These are phyloP conservation scores for Fraxinus latifolia DNA, from an alignment of 305 asterid species.

Conservation along the genomic window DNA sequence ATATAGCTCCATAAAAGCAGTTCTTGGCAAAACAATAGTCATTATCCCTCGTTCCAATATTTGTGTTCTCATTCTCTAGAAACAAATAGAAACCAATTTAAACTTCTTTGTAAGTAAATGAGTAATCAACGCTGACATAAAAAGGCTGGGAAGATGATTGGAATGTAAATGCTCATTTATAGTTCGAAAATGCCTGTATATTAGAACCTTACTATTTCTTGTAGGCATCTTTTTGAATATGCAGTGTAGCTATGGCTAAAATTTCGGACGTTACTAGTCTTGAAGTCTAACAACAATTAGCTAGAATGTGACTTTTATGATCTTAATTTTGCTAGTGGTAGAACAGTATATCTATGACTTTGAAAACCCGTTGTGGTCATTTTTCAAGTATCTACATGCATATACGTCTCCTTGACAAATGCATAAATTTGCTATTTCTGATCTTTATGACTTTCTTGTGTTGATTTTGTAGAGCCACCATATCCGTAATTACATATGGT, in stretches of 20 bases:
- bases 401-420: not conserved
- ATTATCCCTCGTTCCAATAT: not conserved
- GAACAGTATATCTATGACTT: not conserved
- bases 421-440: not conserved
- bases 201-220: not conserved
- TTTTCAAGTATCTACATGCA: not conserved
- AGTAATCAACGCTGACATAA: not conserved
- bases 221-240: not conserved
- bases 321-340: not conserved
- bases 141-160: not conserved
- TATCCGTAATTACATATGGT: constrained; percentile 53
- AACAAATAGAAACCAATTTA: not conserved
- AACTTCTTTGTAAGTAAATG: not conserved
- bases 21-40: not conserved
- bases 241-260: not conserved
- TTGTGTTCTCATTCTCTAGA: not conserved
- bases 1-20: not conserved
- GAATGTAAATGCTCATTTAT: not conserved
- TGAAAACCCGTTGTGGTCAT: not conserved
- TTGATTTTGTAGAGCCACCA: constrained; percentile 57
- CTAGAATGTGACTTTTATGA: not conserved
- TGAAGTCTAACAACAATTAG: not conserved
- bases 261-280: not conserved
- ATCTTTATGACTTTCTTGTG: constrained; percentile 9
- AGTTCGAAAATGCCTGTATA: not conserved